Base-by-base conservation (phyloP, 192 early-diverging fungal genomes). In the Backusella morwellensis region DNA sequence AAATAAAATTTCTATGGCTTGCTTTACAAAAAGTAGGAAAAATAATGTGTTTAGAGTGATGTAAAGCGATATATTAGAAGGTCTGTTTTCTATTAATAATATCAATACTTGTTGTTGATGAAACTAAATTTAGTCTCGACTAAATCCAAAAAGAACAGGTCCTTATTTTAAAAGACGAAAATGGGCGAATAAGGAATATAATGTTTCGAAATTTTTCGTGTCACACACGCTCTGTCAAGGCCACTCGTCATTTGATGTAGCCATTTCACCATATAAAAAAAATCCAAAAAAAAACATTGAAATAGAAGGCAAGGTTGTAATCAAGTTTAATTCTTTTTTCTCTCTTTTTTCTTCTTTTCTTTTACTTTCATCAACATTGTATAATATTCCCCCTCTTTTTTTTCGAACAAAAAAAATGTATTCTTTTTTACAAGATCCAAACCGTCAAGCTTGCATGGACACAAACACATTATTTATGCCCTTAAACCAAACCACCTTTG, bases 211-310 rank as follows among this genome's bases (percentile, higher is more conserved):
- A 72, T 21, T 50, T 32, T 35, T 59, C 17, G 50, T 74, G 72
- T 74, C 29, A 75, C 74, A 66, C 74, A 75, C 73, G 56, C 23
- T 63, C 56, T 68, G 74, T 75, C 74, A 75, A 75, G 73, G 42
- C 56, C 35, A 47, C 74, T 75, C 74, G 74, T 75, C 74, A 75
- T 75, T 75, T 75, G 74, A 75, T 75, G 63, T 42, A 68, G 36
- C 14, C 66, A 75, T 75, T 75, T 75, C 74, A 75, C 66, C 74
- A 75, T 68, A 59, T 15, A 74, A 66, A 74, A 56, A 11, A 50
- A 11, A 35, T n/a, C 17, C 19, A 50, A 56, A 35, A 74, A 26
- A 36, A 41, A 12, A 68, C 35, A 66, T 32, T 38, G 63, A 52
- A 54, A 73, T 32, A 47, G 41, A 73, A 73, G 15, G 23, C 36